Evolutionary conservation across 1,139 yeast genomes (phyloP).

Genomic region (Suhomyces anneliseae): DNA sequence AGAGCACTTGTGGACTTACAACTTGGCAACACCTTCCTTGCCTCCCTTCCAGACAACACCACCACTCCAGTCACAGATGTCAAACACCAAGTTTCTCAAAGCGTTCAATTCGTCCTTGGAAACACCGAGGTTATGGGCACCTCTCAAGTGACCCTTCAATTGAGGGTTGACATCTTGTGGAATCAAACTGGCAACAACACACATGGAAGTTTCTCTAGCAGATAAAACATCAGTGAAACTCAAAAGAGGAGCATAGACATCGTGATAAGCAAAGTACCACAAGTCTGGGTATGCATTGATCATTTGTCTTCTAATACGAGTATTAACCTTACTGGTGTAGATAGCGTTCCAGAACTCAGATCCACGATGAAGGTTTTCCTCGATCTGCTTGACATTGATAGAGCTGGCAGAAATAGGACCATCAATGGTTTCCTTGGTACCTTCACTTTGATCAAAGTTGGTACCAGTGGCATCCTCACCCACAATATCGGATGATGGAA

Average conservation of each 20-base stretch:
- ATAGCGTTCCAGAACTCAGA: constrained; percentile 70
- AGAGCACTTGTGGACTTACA: constrained; percentile 21
- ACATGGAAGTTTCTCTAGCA: constrained; percentile 73
- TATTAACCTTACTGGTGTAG: constrained; percentile 68
- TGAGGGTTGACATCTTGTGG: constrained; percentile 97
- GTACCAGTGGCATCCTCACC: constrained; percentile 47
- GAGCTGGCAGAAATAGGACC: constrained; percentile 41
- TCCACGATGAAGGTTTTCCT: constrained; percentile 49
- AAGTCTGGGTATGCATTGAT: constrained; percentile 79
- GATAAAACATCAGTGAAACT: constrained; percentile 64
- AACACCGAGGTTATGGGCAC: constrained; percentile 81
- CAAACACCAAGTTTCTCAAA: constrained; percentile 61
- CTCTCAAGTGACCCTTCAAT: constrained; percentile 83
- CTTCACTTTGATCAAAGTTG: constrained; percentile 24
- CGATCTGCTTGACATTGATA: constrained; percentile 29
- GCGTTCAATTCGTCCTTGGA: constrained; percentile 61
- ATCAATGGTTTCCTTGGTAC: constrained; percentile 39
- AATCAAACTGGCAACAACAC: constrained; percentile 75
- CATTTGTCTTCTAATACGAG: constrained; percentile 67
- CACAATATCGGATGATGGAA: constrained; percentile 39
- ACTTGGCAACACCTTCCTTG: constrained; percentile 60
- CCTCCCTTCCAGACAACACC: constrained; percentile 52
- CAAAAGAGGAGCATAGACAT: constrained; percentile 76
- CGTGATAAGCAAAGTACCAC: constrained; percentile 69
- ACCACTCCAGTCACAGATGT: constrained; percentile 75